Evolutionary conservation across 2,329 filamentous ascomycete species (phyloP).

Genomic region (Phialocephala sp.): DNA sequence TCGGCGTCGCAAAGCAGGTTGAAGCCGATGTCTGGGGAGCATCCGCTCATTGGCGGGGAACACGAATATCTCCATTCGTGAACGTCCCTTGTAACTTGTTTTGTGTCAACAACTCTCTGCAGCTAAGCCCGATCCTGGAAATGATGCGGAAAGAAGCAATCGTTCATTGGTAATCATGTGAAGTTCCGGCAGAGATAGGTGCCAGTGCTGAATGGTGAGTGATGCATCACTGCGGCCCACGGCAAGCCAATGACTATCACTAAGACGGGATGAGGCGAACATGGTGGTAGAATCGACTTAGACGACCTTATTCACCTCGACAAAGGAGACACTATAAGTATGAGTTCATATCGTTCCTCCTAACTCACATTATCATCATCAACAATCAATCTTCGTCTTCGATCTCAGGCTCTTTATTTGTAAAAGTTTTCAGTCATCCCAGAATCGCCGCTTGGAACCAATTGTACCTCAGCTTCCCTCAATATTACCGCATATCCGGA

Average conservation of each 20-base stretch:
- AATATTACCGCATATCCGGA: background rate
- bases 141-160: background rate
- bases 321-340: constrained; percentile 6
- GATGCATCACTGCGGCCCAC: background rate
- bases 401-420: background rate
- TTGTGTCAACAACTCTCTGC: background rate
- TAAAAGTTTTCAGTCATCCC: background rate
- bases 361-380: background rate
- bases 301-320: background rate
- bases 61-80: background rate
- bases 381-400: background rate
- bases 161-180: background rate
- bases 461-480: background rate
- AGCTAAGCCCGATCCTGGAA: background rate
- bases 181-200: background rate
- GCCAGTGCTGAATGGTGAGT: background rate
- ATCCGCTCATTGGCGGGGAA: constrained; percentile 1
- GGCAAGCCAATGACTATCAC: background rate
- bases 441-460: background rate
- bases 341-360: background rate
- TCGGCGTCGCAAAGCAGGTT: constrained; percentile 11
- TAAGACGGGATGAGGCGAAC: background rate
- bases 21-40: background rate
- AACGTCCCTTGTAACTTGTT: background rate
- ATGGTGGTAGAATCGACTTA: background rate